Evolutionary conservation across 306 rosid species (phyloP).

Genomic region (Amphicarpaea edgeworthii): DNA sequence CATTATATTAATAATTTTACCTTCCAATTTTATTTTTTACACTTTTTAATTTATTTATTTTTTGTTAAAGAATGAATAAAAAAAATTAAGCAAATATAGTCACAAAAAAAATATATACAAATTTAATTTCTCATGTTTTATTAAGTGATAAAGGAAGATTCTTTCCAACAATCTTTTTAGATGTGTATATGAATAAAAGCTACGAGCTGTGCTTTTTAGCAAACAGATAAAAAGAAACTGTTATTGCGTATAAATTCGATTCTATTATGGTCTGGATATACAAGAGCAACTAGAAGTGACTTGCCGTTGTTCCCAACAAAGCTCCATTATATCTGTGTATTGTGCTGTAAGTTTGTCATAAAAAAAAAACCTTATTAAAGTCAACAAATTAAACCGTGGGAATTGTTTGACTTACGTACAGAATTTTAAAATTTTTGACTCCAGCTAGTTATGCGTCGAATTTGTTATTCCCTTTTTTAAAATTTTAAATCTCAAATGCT

Average conservation of each 20-base stretch:
- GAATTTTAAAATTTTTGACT: not conserved
- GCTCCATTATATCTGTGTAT: not conserved
- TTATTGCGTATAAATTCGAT: not conserved
- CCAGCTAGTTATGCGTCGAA: not conserved
- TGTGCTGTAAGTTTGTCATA: slow-evolving; percentile 9
- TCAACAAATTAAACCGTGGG: not conserved
- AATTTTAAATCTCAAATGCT: no score
- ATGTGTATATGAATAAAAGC: not conserved
- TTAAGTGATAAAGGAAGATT: not conserved
- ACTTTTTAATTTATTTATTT: no score
- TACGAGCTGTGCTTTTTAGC: not conserved
- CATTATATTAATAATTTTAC: not conserved
- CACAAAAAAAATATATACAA: not conserved
- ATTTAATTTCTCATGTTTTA: not conserved
- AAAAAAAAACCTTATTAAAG: not conserved
- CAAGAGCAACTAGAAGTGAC: not conserved
- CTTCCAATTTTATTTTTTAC: no score
- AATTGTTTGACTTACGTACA: slow-evolving; percentile 22
- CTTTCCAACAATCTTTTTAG: not conserved
- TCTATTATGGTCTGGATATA: not conserved
- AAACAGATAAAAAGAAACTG: not conserved
- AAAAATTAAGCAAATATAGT: no score
- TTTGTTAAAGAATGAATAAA: not conserved
- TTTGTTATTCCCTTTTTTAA: not conserved
- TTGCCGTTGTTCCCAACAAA: slow-evolving; percentile 4